These are phyloP conservation scores for Populus davidiana DNA, from an alignment of 345 rosid genomes.

Conservation along the genomic window DNA sequence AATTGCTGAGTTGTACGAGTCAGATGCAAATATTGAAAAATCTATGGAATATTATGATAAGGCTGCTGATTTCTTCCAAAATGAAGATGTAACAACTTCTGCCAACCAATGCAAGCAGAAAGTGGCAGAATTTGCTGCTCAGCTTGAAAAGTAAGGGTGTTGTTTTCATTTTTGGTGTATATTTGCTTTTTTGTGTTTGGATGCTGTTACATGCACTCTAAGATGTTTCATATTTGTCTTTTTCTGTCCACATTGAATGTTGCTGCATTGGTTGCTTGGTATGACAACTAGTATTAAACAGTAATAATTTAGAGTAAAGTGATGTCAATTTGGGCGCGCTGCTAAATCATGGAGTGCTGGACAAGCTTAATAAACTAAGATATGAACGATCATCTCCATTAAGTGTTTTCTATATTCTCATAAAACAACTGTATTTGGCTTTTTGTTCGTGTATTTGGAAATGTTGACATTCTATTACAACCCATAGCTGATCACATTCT, in stretches of 20 bases:
- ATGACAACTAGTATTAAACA: neutral
- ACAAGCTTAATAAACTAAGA: neutral
- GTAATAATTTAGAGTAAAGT: neutral
- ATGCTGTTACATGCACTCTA: neutral
- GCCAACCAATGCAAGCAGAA: conserved; percentile 98
- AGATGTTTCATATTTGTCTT: neutral
- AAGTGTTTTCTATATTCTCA: neutral
- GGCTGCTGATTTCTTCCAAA: conserved; percentile 35
- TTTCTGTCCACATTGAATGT: neutral
- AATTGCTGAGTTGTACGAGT: conserved; percentile 32
- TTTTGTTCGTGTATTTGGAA: neutral
- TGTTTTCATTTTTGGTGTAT: neutral
- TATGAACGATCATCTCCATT: neutral
- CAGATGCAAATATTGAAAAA: conserved; percentile 30
- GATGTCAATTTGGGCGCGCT: neutral
- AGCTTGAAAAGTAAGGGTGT: conserved; percentile 74
- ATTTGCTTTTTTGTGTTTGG: neutral
- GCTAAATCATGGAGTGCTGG: neutral
- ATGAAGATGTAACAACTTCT: conserved; percentile 71
- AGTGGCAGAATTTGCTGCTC: conserved; percentile 94
- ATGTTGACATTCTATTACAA: neutral
- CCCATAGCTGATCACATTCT: neutral
- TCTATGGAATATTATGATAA: conserved; percentile 23
- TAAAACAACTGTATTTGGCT: neutral
- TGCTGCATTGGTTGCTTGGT: neutral